Evolutionary conservation across 495 filamentous ascomycete genomes (phyloP).

Genomic region (Talaromyces stipitatus): DNA sequence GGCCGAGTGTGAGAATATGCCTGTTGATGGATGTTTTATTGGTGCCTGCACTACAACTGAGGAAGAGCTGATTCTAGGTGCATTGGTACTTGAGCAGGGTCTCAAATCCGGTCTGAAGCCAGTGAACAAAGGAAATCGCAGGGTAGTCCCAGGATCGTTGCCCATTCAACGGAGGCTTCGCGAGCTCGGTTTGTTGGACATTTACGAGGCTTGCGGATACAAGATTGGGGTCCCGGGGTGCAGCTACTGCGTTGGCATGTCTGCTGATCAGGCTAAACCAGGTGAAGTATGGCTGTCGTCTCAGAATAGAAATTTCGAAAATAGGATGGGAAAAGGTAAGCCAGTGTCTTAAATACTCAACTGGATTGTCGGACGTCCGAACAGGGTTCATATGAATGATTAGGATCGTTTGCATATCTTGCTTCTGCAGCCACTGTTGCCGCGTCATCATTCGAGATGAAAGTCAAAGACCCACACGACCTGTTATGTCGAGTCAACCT

Average conservation of each 20-base stretch:
- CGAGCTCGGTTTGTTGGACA: constrained; percentile 22
- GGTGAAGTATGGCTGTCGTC: constrained; percentile 40
- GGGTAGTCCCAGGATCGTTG: constrained; percentile 31
- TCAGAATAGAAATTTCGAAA: constrained; percentile 41
- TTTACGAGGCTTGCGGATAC: constrained; percentile 35
- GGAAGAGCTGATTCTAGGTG: constrained; percentile 37
- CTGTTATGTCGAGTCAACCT: constrained; percentile 21
- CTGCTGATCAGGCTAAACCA: constrained; percentile 28
- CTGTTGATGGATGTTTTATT: constrained; percentile 39
- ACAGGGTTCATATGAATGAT: not conserved
- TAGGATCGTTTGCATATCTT: constrained; percentile 35
- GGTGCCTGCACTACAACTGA: constrained; percentile 43
- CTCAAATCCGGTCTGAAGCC: constrained; percentile 23
- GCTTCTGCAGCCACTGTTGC: constrained; percentile 34
- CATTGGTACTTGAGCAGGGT: constrained; percentile 29
- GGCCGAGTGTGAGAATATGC: constrained; percentile 15
- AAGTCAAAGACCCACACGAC: constrained; percentile 21
- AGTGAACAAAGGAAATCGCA: constrained; percentile 22
- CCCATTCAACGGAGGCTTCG: constrained; percentile 28
- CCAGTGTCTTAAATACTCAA: not conserved
- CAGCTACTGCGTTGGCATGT: constrained; percentile 41
- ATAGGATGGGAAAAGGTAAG: constrained; percentile 40
- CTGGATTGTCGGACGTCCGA: not conserved
- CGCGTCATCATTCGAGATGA: constrained; percentile 32
- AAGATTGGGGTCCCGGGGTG: constrained; percentile 34